Percentiles rank a stretch among this genome's conserved stretches.
These are phyloP conservation scores for Gracilaria domingensis DNA, from an alignment of 23 red algal species.

Conservation along the genomic window DNA sequence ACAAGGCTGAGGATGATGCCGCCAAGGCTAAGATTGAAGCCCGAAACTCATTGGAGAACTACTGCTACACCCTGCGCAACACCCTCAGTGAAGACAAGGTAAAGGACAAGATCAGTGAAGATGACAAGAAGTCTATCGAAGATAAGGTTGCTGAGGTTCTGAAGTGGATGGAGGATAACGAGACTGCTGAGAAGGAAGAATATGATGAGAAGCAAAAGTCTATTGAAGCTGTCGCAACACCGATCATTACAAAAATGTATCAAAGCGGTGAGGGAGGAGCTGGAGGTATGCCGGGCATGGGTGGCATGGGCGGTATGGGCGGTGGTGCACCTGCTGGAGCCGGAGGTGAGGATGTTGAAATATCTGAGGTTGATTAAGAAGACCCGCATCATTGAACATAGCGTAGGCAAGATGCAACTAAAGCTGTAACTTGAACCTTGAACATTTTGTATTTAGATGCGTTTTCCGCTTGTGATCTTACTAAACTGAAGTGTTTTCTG, in stretches of 20 bases:
- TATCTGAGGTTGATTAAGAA: constrained; percentile 70
- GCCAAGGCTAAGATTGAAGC: constrained; percentile 87
- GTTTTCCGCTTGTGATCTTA: constrained; percentile 18
- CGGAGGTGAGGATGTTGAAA: constrained; percentile 63
- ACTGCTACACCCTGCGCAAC: constrained; percentile 87
- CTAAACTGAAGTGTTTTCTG: neutral
- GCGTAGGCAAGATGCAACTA: constrained; percentile 21
- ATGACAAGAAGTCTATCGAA: constrained; percentile 86
- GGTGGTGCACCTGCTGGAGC: constrained; percentile 25
- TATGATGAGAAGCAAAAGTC: constrained; percentile 93
- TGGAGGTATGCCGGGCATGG: constrained; percentile 89
- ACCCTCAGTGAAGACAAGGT: constrained; percentile 91
- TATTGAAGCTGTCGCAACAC: constrained; percentile 87
- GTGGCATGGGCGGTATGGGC: constrained; percentile 58
- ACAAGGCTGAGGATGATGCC: constrained; percentile 97
- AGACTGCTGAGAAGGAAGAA: constrained; percentile 90
- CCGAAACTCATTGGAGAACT: constrained; percentile 91
- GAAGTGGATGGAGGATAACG: constrained; percentile 94
- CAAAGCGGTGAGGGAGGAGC: constrained; percentile 76
- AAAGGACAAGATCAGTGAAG: constrained; percentile 86
- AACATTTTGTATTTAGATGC: constrained; percentile 13
- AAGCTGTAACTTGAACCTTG: constrained; percentile 20
- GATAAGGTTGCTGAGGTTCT: constrained; percentile 89
- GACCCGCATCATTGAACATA: neutral
- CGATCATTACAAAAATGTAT: constrained; percentile 99